These are phyloP conservation scores for Irpex rosettiformis DNA, from an alignment of 1,284 basidiomycete genomes.

Conservation along the genomic window DNA sequence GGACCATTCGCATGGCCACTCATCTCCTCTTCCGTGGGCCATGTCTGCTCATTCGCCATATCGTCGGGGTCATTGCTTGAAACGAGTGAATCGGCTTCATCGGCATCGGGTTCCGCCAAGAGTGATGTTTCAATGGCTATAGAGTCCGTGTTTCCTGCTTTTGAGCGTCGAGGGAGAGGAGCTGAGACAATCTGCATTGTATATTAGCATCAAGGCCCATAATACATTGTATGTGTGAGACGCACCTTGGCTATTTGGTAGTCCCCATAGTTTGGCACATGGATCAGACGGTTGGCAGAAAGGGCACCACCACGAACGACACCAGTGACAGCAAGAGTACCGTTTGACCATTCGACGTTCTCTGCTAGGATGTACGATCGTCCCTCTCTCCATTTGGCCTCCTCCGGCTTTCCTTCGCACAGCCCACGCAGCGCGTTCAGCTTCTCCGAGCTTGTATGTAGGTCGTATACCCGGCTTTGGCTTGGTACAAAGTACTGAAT, in stretches of 20 bases:
- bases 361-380: slow-evolving; percentile 83
- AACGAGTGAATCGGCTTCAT: slow-evolving; percentile 83
- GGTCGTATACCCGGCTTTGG: slow-evolving; percentile 65
- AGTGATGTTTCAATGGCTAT: slow-evolving; percentile 67
- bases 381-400: slow-evolving; percentile 81
- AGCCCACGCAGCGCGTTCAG: slow-evolving; percentile 71
- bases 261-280: slow-evolving; percentile 89
- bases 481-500: slow-evolving; percentile 92
- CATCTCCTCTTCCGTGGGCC: slow-evolving; percentile 99
- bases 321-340: slow-evolving; percentile 73
- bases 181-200: slow-evolving; percentile 57
- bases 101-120: slow-evolving; percentile 57
- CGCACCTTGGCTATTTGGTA: slow-evolving; percentile 80
- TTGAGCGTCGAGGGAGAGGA: slow-evolving; percentile 42
- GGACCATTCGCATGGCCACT: slow-evolving; percentile 32
- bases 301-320: slow-evolving; percentile 79
- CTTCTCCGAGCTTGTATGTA: slow-evolving; percentile 61
- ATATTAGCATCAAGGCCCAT: not conserved
- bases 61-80: slow-evolving; percentile 88
- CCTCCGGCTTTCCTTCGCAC: slow-evolving; percentile 75
- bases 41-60: slow-evolving; percentile 94
- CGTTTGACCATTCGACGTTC: slow-evolving; percentile 55
- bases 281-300: slow-evolving; percentile 84
- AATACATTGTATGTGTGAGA: slow-evolving; percentile 6
- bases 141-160: slow-evolving; percentile 29